Conservation (phyloP, 2,329 filamentous ascomycete species). For the Chrysoporthe cubensis region DNA sequence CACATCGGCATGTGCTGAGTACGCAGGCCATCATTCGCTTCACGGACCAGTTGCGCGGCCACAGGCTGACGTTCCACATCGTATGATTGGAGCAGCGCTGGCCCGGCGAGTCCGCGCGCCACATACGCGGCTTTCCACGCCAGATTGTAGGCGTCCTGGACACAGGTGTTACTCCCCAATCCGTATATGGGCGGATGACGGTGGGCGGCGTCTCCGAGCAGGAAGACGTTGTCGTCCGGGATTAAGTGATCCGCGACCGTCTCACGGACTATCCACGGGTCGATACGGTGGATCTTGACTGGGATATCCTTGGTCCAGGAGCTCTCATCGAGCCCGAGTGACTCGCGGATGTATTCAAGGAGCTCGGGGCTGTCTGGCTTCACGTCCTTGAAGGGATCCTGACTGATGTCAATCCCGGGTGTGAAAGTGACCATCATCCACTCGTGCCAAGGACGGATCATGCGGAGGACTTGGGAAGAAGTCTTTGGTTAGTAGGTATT, state of each 20-base stretch:
- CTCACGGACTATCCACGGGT: slow-evolving; percentile 59
- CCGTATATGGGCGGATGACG: slow-evolving; percentile 56
- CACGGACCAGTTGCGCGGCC: slow-evolving; percentile 43
- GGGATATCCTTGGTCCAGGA: slow-evolving; percentile 36
- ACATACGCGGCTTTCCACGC: slow-evolving; percentile 54
- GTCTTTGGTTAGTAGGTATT: background rate
- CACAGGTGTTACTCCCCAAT: slow-evolving; percentile 55
- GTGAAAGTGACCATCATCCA: slow-evolving; percentile 50
- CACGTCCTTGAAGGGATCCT: slow-evolving; percentile 32
- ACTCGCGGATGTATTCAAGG: slow-evolving; percentile 41
- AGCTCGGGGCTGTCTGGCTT: slow-evolving; percentile 19
- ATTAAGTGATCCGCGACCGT: slow-evolving; percentile 56
- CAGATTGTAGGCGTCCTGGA: slow-evolving; percentile 53
- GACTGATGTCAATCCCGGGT: slow-evolving; percentile 34
- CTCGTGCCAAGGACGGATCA: slow-evolving; percentile 63
- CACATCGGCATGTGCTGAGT: slow-evolving; percentile 41
- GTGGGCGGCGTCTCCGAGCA: slow-evolving; percentile 56
- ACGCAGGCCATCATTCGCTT: slow-evolving; percentile 35
- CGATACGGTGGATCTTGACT: slow-evolving; percentile 50
- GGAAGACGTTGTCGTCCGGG: slow-evolving; percentile 45
- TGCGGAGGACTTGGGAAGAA: slow-evolving; percentile 43
- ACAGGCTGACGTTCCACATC: slow-evolving; percentile 47
- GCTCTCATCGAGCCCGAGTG: slow-evolving; percentile 53
- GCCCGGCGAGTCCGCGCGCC: slow-evolving; percentile 38
- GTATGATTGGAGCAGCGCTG: slow-evolving; percentile 43